A percentile compares a stretch with the other conserved stretches of the same genome.
These are phyloP conservation scores for Xerocomellus intermedius DNA, from an alignment of 768 basidiomycete genomes.

Conservation along the genomic window DNA sequence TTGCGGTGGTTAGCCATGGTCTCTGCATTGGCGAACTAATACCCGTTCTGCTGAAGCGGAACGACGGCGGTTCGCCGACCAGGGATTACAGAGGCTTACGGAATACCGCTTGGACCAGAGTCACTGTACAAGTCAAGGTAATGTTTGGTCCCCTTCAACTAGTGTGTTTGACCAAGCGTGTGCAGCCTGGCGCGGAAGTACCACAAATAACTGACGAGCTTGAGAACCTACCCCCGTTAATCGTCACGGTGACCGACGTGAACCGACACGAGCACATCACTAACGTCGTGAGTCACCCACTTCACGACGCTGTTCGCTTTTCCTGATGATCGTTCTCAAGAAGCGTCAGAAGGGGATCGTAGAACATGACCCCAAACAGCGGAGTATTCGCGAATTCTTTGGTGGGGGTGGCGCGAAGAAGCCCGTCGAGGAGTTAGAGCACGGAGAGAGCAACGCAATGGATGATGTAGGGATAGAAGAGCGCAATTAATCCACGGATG, in stretches of 20 bases:
- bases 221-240: constrained; percentile 33
- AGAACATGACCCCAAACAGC: constrained; percentile 73
- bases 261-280: constrained; percentile 57
- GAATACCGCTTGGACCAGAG: constrained; percentile 72
- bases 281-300: constrained; percentile 47
- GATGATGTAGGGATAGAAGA: constrained; percentile 22
- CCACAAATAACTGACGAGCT: constrained; percentile 18
- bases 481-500: constrained; percentile 8
- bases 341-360: constrained; percentile 76
- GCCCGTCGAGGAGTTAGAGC: constrained; percentile 9
- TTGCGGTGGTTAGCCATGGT: constrained; percentile 77
- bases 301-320: background rate
- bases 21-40: constrained; percentile 64
- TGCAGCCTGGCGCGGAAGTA: constrained; percentile 31
- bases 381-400: constrained; percentile 75
- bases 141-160: background rate
- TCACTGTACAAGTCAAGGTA: constrained; percentile 50
- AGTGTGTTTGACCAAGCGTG: constrained; percentile 2
- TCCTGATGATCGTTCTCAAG: constrained; percentile 33
- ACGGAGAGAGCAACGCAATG: constrained; percentile 27
- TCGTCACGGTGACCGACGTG: constrained; percentile 48
- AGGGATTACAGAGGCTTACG: constrained; percentile 47
- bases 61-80: constrained; percentile 29
- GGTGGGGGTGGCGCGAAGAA: constrained; percentile 33
- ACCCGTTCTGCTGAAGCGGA: constrained; percentile 46